Evolutionary conservation across 2,329 filamentous ascomycete species (phyloP).

Genomic region (Scedosporium apiospermum): DNA sequence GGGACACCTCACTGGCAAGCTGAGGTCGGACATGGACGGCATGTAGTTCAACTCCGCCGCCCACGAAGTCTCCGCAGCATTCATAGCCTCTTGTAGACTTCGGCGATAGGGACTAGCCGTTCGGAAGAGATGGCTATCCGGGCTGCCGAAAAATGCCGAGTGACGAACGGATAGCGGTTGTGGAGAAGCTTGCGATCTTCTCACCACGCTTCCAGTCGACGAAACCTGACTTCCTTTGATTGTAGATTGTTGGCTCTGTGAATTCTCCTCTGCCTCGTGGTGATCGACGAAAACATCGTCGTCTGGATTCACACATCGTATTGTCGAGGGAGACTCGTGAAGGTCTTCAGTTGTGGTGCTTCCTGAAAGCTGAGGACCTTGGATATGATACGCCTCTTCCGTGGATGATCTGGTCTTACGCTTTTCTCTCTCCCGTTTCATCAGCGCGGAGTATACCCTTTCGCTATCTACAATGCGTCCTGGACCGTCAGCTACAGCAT

Average conservation of each 20-base stretch:
- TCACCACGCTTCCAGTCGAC: constrained; percentile 3
- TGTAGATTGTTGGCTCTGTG: neutral
- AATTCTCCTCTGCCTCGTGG: neutral
- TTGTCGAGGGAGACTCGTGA: constrained; percentile 11
- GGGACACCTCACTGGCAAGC: neutral
- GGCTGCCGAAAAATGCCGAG: neutral
- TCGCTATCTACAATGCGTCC: constrained; percentile 38
- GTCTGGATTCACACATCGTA: constrained; percentile 15
- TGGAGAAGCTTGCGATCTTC: neutral
- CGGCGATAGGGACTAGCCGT: constrained; percentile 4
- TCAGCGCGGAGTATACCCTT: constrained; percentile 54
- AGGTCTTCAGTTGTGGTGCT: neutral
- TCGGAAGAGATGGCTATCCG: neutral
- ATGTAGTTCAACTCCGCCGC: neutral
- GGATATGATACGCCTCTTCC: constrained; percentile 5
- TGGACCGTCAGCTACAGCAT: neutral
- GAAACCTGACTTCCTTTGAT: neutral
- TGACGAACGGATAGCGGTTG: neutral
- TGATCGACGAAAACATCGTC: constrained; percentile 7
- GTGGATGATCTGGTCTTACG: constrained; percentile 9
- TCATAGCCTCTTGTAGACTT: constrained; percentile 1
- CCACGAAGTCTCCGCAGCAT: neutral
- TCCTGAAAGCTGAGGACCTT: constrained; percentile 9
- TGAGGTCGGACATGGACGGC: constrained; percentile 2
- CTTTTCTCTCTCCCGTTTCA: constrained; percentile 40